Percentiles rank a stretch among this genome's conserved stretches.
Conservation (phyloP, 2,329 filamentous ascomycete genomes). For the Talaromyces islandicus region DNA sequence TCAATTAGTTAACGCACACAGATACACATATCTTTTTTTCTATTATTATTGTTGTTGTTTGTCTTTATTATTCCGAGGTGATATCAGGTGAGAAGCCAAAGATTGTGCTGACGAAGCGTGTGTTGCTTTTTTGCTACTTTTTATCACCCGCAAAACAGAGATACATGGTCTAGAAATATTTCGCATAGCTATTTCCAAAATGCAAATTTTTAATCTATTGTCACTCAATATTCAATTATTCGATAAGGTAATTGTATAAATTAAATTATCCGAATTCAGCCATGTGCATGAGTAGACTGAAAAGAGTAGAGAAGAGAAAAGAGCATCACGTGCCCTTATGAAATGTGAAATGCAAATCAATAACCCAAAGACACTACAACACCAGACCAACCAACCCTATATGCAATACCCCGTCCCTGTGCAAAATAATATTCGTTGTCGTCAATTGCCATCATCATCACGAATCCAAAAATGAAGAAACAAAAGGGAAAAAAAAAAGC, state of each 20-base stretch:
- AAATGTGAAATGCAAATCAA: background rate
- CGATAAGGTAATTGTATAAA: background rate
- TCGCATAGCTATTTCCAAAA: background rate
- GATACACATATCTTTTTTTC: background rate
- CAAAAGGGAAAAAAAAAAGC: background rate
- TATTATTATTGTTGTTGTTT: background rate
- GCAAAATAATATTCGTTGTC: background rate
- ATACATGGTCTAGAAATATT: background rate
- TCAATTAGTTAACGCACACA: background rate
- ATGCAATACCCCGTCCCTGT: background rate
- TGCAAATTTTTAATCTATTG: background rate
- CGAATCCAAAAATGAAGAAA: background rate
- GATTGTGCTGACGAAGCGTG: background rate
- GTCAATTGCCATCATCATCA: conserved; percentile 2
- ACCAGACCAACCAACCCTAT: background rate
- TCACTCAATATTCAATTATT: background rate
- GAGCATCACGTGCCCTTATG: background rate
- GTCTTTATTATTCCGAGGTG: background rate
- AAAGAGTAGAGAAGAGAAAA: background rate
- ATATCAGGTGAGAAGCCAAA: background rate
- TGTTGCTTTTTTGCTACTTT: background rate
- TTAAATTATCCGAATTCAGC: background rate
- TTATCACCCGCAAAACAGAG: background rate
- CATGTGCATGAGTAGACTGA: background rate
- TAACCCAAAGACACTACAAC: background rate